Conservation (phyloP, 2,329 filamentous ascomycete genomes). For the Blastomyces silverae region DNA sequence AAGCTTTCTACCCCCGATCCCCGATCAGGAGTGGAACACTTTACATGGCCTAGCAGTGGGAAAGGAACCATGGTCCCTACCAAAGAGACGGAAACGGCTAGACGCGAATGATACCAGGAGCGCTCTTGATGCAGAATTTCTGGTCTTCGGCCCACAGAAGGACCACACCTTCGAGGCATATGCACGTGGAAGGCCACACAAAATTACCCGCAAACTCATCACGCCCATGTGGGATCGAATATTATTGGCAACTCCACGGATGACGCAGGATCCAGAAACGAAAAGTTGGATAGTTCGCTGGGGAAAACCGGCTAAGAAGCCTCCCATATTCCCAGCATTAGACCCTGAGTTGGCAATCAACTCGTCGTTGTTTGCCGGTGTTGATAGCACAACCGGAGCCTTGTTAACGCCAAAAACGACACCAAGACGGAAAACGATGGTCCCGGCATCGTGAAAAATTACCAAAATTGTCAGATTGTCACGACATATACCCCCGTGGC, state of each 20-base stretch:
- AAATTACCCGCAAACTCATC: conserved; percentile 37
- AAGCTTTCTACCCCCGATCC: conserved; percentile 36
- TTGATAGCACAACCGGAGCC: conserved; percentile 17
- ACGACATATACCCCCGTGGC: not conserved
- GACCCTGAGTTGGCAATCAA: conserved; percentile 16
- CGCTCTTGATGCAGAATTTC: conserved; percentile 26
- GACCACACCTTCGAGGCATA: conserved; percentile 32
- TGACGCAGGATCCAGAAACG: conserved; percentile 22
- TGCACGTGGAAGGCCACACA: conserved; percentile 35
- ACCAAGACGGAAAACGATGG: not conserved
- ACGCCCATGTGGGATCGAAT: conserved; percentile 35
- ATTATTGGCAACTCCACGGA: conserved; percentile 30
- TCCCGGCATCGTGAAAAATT: not conserved
- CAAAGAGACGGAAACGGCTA: conserved; percentile 26
- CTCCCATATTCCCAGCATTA: conserved; percentile 16
- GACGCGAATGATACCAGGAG: conserved; percentile 11
- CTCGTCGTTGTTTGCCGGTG: conserved; percentile 19
- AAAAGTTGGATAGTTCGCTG: conserved; percentile 29
- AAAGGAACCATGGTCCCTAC: conserved; percentile 28
- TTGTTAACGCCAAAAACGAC: not conserved
- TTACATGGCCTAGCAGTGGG: conserved; percentile 34
- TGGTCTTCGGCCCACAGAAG: conserved; percentile 35
- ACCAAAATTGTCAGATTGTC: not conserved
- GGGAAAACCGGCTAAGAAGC: conserved; percentile 21
- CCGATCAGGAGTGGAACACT: conserved; percentile 32